Evolutionary conservation across 1,284 basidiomycete genomes (phyloP), one percentile per base, ranked within the genome.

Genomic region (Irpex lacteus): DNA sequence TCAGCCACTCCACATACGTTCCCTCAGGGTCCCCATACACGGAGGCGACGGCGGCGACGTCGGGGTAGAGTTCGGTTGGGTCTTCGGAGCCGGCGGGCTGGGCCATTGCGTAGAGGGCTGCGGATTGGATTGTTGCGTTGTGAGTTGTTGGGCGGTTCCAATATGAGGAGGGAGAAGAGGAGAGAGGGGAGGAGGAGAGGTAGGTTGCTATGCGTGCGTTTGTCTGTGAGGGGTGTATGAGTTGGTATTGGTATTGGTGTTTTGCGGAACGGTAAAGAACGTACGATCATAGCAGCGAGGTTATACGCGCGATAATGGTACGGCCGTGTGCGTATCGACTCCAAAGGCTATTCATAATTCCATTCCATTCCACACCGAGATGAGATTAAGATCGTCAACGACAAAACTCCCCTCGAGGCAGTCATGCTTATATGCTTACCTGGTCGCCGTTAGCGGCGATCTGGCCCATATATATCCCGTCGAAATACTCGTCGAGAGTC

Each of bases 241-340:
- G 21, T 21, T 21, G 21, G 21, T 21, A 21, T 21, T 21, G 21
- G 21, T 21, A 21, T 21, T 21, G 21, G 21, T n/a, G n/a, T n/a
- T n/a, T n/a, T n/a, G n/a, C 21, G 21, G 21, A 1, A 21, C 21
- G 21, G 21, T 21, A 21, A 21, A 21, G 21, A 21, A 74, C 85
- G 73, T 68, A 88, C 86, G 49, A 70, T 70, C 83, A 90, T 86
- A 26, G 83, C 88, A 11, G 86, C 86, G 36, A 90, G 75, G 68
- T 90, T 90, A 74, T 87, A 89, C 18, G 81, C 80, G 9, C 84
- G 80, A 70, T 90, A 89, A 70, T 89, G 88, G 70, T 84, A 89
- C 4, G 87, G 85, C 15, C 84, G 78, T 2, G 86, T 87, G 15
- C 88, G 81, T 2, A 75, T 77, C 5, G 85, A 83, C 74, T 90